Percentiles rank a stretch among this genome's conserved stretches.
These are phyloP conservation scores for Wickerhamomyces xylosicus DNA, from an alignment of 805 yeast species.

Conservation along the genomic window DNA sequence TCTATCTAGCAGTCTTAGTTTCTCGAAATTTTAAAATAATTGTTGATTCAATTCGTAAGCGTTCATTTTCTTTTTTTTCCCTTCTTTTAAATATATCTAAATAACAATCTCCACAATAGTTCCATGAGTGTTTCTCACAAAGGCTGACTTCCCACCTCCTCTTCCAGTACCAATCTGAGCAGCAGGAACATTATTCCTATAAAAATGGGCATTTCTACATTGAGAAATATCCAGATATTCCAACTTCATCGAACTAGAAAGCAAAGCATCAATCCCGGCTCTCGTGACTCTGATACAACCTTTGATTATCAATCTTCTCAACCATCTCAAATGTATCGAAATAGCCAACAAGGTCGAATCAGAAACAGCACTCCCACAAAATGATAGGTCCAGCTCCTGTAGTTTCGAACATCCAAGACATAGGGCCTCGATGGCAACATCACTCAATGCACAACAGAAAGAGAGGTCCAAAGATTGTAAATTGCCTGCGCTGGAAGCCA, in stretches of 20 bases:
- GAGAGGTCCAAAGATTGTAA: slow-evolving; percentile 50
- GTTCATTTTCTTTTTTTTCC: no score
- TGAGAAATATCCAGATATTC: slow-evolving; percentile 52
- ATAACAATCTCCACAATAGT: slow-evolving; percentile 49
- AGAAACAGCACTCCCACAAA: slow-evolving; percentile 74
- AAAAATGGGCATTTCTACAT: slow-evolving; percentile 58
- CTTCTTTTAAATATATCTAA: no score
- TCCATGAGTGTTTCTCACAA: slow-evolving; percentile 41
- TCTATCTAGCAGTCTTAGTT: no score
- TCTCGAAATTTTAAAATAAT: no score
- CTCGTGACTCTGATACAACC: slow-evolving; percentile 74
- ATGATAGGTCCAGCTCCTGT: slow-evolving; percentile 45
- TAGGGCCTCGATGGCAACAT: slow-evolving; percentile 55
- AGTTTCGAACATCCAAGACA: slow-evolving; percentile 56
- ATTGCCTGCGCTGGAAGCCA: slow-evolving; percentile 51
- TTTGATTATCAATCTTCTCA: slow-evolving; percentile 41
- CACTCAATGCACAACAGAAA: slow-evolving; percentile 69
- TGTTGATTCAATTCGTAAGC: no score
- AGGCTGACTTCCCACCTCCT: slow-evolving; percentile 45
- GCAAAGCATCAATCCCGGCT: slow-evolving; percentile 62
- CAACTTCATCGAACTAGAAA: slow-evolving; percentile 45
- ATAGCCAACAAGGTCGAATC: slow-evolving; percentile 56
- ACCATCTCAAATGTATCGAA: slow-evolving; percentile 38
- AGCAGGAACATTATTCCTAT: slow-evolving; percentile 51
- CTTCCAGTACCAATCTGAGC: slow-evolving; percentile 36